phyloP scores from a whole-genome alignment of 176 grass and related monocot genomes.

The Oryza meridionalis region DNA sequence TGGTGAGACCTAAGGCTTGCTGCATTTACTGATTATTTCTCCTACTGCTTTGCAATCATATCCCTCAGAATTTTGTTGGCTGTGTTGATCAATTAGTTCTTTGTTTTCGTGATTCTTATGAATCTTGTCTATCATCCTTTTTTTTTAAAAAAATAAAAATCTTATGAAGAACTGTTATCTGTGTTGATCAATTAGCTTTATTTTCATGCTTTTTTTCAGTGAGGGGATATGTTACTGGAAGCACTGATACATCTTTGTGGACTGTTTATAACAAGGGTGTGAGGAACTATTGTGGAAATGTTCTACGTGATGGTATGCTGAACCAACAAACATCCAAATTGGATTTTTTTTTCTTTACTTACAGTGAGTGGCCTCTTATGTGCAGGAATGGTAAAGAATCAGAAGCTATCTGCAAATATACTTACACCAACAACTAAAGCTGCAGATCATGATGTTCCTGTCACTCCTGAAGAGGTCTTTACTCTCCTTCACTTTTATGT shows the following conservation, averaged over 20 bases:
- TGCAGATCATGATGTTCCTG: constrained; percentile 82
- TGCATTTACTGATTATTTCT: constrained; percentile 29
- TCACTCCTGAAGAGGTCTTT: constrained; percentile 80
- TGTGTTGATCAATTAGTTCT: constrained; percentile 14
- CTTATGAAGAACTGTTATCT: not conserved
- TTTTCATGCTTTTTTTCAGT: constrained; percentile 33
- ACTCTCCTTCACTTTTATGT: constrained; percentile 22
- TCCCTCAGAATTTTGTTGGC: constrained; percentile 10
- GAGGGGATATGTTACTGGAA: constrained; percentile 91
- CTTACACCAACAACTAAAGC: constrained; percentile 95
- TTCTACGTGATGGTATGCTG: constrained; percentile 67
- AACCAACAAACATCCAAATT: constrained; percentile 1
- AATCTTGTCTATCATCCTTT: no score
- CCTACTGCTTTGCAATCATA: constrained; percentile 25
- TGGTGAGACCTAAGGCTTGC: constrained; percentile 61
- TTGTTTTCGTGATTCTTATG: not conserved
- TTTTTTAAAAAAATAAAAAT: no score
- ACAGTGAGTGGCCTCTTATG: not conserved
- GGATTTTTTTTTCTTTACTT: constrained; percentile 7
- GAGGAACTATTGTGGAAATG: constrained; percentile 96
- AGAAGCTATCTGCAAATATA: constrained; percentile 78
- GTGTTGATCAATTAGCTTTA: not conserved
- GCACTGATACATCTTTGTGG: constrained; percentile 96
- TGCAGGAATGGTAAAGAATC: constrained; percentile 91
- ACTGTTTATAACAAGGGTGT: constrained; percentile 82